phyloP scores from a whole-genome alignment of 345 rosid genomes.

The Aquilaria yunnanensis region DNA sequence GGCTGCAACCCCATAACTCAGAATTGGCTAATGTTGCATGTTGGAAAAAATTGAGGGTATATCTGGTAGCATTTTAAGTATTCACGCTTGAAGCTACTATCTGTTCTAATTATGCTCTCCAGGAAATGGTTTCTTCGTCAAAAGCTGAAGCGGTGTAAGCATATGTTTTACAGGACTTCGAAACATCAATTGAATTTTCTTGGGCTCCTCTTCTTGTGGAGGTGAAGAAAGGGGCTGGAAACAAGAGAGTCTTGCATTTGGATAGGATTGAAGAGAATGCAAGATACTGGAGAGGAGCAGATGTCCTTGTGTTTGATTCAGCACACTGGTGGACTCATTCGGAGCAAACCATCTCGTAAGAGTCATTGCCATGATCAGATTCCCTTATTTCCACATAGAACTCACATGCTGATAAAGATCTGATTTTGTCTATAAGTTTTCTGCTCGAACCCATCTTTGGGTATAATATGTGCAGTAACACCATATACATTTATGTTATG shows the following conservation, averaged over 20 bases:
- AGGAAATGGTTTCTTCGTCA: neutral
- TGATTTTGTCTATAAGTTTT: too few relatives aligned
- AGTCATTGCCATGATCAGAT: neutral
- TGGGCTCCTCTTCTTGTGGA: constrained; percentile 98
- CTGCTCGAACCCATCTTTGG: too few relatives aligned
- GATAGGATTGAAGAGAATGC: constrained; percentile 92
- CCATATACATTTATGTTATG: neutral
- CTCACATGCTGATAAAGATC: too few relatives aligned
- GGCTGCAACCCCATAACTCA: too few relatives aligned
- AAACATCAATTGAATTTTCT: constrained; percentile 69
- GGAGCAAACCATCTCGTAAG: constrained; percentile 67
- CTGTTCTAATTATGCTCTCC: too few relatives aligned
- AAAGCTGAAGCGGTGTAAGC: neutral
- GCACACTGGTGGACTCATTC: constrained; percentile 99
- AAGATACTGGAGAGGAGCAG: constrained; percentile 77
- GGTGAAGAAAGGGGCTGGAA: constrained; percentile 44
- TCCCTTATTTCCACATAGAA: neutral
- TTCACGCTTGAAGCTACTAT: too few relatives aligned
- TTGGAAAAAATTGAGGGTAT: too few relatives aligned
- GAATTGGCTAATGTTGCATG: too few relatives aligned
- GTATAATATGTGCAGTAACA: too few relatives aligned
- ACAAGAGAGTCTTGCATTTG: constrained; percentile 67
- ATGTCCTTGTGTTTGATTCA: constrained; percentile 84
- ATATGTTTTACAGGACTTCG: constrained; percentile 51
- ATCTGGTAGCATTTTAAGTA: too few relatives aligned